These are phyloP conservation scores for Austroboletus eburneus DNA, from an alignment of 768 basidiomycete species.

Conservation along the genomic window DNA sequence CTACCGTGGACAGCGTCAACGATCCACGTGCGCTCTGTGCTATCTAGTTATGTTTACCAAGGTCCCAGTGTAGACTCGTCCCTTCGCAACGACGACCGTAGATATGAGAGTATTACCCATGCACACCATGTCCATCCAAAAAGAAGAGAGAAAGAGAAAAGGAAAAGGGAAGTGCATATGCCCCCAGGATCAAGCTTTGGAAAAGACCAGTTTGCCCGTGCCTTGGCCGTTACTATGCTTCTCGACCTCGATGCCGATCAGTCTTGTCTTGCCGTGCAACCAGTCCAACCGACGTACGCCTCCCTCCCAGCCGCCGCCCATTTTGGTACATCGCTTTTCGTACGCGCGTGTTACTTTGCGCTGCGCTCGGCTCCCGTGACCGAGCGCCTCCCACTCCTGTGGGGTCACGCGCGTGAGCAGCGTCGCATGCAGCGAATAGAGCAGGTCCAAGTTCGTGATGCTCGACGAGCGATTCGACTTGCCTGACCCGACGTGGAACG, in stretches of 20 bases:
- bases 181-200: conserved; percentile 29
- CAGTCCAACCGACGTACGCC: conserved; percentile 69
- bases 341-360: conserved; percentile 58
- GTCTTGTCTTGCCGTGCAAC: conserved; percentile 54
- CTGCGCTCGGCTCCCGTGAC: conserved; percentile 51
- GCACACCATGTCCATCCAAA: background rate
- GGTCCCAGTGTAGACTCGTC: background rate
- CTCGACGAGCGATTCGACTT: conserved; percentile 22
- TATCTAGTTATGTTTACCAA: background rate
- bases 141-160: background rate
- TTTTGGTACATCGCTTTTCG: conserved; percentile 54
- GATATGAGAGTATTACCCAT: background rate
- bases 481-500: conserved; percentile 26
- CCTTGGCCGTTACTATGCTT: conserved; percentile 37
- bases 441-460: conserved; percentile 62
- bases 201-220: conserved; percentile 49
- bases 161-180: background rate
- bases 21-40: conserved; percentile 13
- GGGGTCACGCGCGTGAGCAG: conserved; percentile 54
- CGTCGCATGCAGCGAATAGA: conserved; percentile 55
- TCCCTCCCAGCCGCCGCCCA: conserved; percentile 66
- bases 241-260: conserved; percentile 60
- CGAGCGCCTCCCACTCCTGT: conserved; percentile 62
- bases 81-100: background rate
- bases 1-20: conserved; percentile 5